Base-by-base conservation (phyloP, 148 eudicot species). In the Fagopyrum homotropicum region DNA sequence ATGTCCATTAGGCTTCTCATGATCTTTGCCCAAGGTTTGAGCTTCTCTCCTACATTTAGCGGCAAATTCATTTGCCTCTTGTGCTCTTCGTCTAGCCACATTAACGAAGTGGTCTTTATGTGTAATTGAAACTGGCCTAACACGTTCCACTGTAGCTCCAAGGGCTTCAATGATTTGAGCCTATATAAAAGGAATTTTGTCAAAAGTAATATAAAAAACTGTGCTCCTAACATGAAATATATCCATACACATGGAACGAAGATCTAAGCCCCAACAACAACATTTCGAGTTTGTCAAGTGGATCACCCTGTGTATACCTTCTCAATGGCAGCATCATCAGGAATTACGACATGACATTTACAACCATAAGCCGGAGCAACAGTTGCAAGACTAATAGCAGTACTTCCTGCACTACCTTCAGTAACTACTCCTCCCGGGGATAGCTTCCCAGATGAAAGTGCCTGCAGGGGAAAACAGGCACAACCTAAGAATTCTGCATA, bases 371-470 rank as follows among this genome's bases (percentile, higher is more conserved):
- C 96, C 60, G 97, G 93, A 72, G 97, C 91, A 35, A 95, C 99
- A 11, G 99, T 92, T 68, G 99, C 97, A 79, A 95, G 90, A 76
- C 99, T 95, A 74, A 95, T 92, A 43, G 99, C 99, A 17, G 99
- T 95, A 86, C 99, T 95, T 78, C 99, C 99, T 47, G 99, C 99
- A 87, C 99, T 95, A 73, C 99, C 99, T 83, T 92, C 97, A 17
- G 97, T 95, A 61, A 95, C 92, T 26, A 90, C 91, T 64, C 97
- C 97, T 73, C 97, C 98, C 75, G 70, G 85, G 81, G 85, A 77
- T 77, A 92, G 84, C 81, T 83, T 78, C 40, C 97, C 97, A 76
- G 87, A 85, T 77, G 88, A 89, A 57, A 92, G 73, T 49, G 98
- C 98, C 98, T 95, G 86, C 66, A 50, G 17, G 60, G 63, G 46